Conservation (phyloP, 139 green algal species). For the Tetraselmis chui region DNA sequence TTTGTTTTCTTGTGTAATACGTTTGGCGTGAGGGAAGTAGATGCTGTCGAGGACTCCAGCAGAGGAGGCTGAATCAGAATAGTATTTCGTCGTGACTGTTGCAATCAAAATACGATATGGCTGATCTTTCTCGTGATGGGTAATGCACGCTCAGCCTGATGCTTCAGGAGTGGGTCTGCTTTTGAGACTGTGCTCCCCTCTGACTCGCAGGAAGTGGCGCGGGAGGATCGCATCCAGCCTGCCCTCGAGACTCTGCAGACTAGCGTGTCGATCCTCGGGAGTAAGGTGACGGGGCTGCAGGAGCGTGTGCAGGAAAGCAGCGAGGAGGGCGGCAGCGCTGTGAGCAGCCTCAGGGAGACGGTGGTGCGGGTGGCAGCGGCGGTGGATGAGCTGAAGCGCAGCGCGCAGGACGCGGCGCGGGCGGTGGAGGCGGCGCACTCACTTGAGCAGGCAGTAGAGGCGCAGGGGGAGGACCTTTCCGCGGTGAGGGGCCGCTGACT, state of each 20-base stretch:
- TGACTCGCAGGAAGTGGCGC: too few relatives aligned
- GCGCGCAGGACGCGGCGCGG: not conserved
- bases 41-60: not conserved
- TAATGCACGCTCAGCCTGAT: too few relatives aligned
- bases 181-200: too few relatives aligned
- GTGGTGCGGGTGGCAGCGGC: not conserved
- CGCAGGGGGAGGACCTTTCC: not conserved
- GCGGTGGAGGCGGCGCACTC: not conserved
- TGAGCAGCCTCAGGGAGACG: not conserved
- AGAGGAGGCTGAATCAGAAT: not conserved
- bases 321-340: too few relatives aligned
- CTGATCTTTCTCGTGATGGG: too few relatives aligned
- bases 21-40: too few relatives aligned
- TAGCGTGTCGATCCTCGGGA: not conserved
- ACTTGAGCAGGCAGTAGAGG: not conserved
- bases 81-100: too few relatives aligned
- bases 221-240: not conserved
- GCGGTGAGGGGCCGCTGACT: too few relatives aligned
- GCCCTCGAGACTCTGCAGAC: not conserved
- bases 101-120: too few relatives aligned
- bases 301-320: too few relatives aligned
- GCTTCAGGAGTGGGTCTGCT: too few relatives aligned
- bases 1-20: too few relatives aligned
- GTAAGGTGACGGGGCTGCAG: not conserved
- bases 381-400: not conserved